Percentiles rank a stretch among this genome's conserved stretches.
Conservation (phyloP, 495 filamentous ascomycete genomes). For the Xylaria palmicola region DNA sequence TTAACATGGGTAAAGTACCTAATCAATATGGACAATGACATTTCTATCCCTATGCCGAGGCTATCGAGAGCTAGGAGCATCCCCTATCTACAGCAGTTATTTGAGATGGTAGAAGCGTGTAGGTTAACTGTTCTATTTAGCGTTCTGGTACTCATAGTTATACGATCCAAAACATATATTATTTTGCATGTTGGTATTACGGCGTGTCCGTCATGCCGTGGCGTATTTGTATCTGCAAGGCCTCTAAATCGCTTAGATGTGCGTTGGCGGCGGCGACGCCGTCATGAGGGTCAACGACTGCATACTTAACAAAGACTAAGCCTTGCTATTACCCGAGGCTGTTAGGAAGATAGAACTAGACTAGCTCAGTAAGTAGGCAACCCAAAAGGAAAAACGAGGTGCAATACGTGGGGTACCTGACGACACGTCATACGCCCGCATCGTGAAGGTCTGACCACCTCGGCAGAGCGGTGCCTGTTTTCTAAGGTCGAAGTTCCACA, state of each 20-base stretch:
- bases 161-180: not conserved
- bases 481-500: too few species aligned
- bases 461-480: not conserved
- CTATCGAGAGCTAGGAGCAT: not conserved
- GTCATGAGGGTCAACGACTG: not conserved
- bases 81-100: not conserved
- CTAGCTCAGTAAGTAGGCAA: not conserved
- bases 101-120: not conserved
- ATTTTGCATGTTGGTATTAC: not conserved
- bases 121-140: not conserved
- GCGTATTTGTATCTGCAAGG: not conserved
- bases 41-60: not conserved
- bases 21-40: not conserved
- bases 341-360: not conserved
- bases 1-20: not conserved
- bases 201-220: not conserved
- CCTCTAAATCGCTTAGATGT: not conserved
- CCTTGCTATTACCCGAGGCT: not conserved
- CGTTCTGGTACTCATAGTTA: not conserved
- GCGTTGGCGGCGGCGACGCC: not conserved
- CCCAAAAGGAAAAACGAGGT: not conserved
- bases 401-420: too few species aligned
- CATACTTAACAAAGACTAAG: not conserved
- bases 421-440: too few species aligned
- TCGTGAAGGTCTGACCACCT: not conserved